Evolutionary conservation across 2,329 filamentous ascomycete species (phyloP), one percentile per base, ranked within the genome.

Genomic region (Ophiostoma novo-ulmi): DNA sequence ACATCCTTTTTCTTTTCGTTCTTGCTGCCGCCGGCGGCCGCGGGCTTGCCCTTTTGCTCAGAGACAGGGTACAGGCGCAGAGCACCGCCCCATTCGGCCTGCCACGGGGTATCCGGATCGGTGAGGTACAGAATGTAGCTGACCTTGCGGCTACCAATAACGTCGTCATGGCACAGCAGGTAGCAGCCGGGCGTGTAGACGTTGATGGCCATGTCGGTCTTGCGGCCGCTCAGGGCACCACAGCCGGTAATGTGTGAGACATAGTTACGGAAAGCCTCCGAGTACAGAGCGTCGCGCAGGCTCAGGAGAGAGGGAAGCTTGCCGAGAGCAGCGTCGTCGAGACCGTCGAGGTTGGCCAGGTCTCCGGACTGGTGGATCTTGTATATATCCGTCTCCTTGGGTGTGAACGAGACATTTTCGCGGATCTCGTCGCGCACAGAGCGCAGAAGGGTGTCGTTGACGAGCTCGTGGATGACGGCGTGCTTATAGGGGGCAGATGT

Each of bases 151-250:
- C 91, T 97, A n/a, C 95, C 95, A 79, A 99, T 99, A 73, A 99
- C 95, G 81, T 99, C 95, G 83, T 99, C 95, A 78, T 99, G 95
- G 81, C 95, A 98, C 39, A 99, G 85, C 36, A 99, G 85, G 79
- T 96, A 97, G 78, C 94, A 98, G 58, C 95, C 94, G 5, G 95
- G 94, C 0, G 93, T 97, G 80, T 99, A 99, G 68, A 99, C 89
- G 78, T 99, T 99, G 84, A 99, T 97, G 72, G 95, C 95, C 93
- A 99, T 97, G 80, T 99, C 95, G 22, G 95, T 98, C 85, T 98
- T 99, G 80, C 87, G 88, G 1, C 94, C 95, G 76, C 93, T 97
- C 77, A 99, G 81, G 71, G 92, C 89, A 0, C 95, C 95, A 71
- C 93, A 93, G 72, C 89, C 89, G 17, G 94, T 97, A 77, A 99